Percentiles rank a stretch among this genome's conserved stretches.
phyloP scores from a whole-genome alignment of 1,284 basidiomycete genomes.

The Moniliophthora roreri region DNA sequence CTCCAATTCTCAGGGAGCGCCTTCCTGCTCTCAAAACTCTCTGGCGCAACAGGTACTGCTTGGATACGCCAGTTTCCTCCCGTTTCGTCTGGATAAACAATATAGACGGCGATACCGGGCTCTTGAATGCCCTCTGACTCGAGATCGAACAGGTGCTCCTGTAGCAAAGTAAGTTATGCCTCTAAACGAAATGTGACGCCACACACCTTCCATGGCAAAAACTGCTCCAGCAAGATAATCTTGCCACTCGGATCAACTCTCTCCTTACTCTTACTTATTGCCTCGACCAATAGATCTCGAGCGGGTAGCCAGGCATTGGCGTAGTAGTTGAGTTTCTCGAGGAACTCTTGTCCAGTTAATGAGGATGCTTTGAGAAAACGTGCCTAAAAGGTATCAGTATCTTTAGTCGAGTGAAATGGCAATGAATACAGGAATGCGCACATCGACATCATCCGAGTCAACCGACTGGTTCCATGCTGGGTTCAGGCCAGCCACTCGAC shows the following conservation, averaged over 20 bases:
- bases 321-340: conserved; percentile 81
- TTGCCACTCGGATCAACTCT: conserved; percentile 71
- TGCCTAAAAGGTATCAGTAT: conserved; percentile 39
- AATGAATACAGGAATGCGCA: conserved; percentile 48
- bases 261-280: conserved; percentile 59
- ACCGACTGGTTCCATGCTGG: conserved; percentile 87
- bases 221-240: conserved; percentile 82
- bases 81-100: conserved; percentile 88
- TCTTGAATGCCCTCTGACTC: conserved; percentile 59
- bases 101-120: conserved; percentile 68
- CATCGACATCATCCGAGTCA: conserved; percentile 67
- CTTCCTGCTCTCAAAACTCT: conserved; percentile 90
- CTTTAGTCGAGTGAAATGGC: no score
- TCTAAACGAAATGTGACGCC: not conserved
- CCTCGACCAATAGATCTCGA: conserved; percentile 75
- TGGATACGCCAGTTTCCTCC: conserved; percentile 89
- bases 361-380: conserved; percentile 81
- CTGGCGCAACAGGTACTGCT: conserved; percentile 81
- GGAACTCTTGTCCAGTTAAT: conserved; percentile 87
- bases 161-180: not conserved
- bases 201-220: conserved; percentile 84
- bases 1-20: conserved; percentile 93
- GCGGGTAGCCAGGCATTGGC: conserved; percentile 92
- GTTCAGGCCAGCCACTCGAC: conserved; percentile 81
- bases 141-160: conserved; percentile 93